A percentile compares a stretch with the other conserved stretches of the same genome.
phyloP scores from a whole-genome alignment of 495 filamentous ascomycete genomes.

The Astrocystis sublimbata region DNA sequence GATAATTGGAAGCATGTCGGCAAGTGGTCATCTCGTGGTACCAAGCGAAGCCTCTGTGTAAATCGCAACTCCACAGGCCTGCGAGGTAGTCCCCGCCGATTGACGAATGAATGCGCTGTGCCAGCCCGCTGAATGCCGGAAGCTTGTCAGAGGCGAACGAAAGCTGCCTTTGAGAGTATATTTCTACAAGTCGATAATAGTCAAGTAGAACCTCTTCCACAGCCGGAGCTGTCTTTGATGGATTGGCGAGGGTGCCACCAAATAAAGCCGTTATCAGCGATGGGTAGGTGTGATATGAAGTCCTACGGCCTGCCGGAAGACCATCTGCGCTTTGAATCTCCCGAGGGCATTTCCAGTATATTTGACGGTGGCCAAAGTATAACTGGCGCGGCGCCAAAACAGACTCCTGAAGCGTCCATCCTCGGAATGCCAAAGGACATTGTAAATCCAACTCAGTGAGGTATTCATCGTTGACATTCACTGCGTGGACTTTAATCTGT shows the following conservation, averaged over 20 bases:
- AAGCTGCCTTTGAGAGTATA: constrained; percentile 11
- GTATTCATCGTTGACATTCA: not conserved
- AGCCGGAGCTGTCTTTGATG: not conserved
- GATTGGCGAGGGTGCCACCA: not conserved
- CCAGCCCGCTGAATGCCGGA: constrained; percentile 22
- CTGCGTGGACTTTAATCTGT: not conserved
- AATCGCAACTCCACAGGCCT: constrained; percentile 19
- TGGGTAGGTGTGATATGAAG: not conserved
- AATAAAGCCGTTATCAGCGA: not conserved
- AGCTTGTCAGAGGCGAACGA: constrained; percentile 16
- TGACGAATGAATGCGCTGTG: constrained; percentile 4
- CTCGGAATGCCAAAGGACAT: constrained; percentile 11
- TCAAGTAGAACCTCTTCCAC: not conserved
- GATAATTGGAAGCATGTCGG: constrained; percentile 8
- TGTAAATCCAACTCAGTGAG: not conserved
- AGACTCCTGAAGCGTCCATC: constrained; percentile 20
- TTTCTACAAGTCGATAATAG: constrained; percentile 8
- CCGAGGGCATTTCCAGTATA: constrained; percentile 3
- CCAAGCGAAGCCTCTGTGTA: constrained; percentile 22
- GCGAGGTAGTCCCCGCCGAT: constrained; percentile 20
- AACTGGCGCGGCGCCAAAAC: constrained; percentile 8
- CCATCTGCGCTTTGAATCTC: constrained; percentile 1
- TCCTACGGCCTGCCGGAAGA: constrained; percentile 1
- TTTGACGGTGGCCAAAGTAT: constrained; percentile 3
- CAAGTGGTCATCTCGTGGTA: not conserved